phyloP scores from a whole-genome alignment of 345 rosid genomes.

The Rhodamnia argentea region DNA sequence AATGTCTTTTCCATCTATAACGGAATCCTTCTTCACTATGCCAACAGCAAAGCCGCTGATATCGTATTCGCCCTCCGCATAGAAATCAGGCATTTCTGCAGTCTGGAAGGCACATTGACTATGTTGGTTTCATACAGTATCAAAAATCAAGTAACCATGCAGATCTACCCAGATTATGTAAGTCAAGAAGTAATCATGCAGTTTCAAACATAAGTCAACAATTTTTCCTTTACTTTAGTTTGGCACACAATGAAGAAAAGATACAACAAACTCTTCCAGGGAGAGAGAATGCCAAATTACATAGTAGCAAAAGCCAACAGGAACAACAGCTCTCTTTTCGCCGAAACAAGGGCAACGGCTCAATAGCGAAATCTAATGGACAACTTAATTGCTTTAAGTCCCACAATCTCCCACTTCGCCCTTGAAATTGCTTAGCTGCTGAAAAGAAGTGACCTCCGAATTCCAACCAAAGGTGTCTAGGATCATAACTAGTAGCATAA shows the following conservation, averaged over 20 bases:
- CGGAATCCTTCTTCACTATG: slow-evolving; percentile 61
- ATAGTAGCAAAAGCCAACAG: not conserved
- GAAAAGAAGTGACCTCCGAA: not conserved
- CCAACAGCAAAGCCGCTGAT: slow-evolving; percentile 96
- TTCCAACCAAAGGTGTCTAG: not conserved
- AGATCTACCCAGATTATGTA: not conserved
- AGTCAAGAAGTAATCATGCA: not conserved
- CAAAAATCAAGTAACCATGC: not conserved
- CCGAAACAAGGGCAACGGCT: not conserved
- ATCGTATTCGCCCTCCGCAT: slow-evolving; percentile 76
- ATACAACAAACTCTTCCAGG: not conserved
- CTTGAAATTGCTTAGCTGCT: not conserved
- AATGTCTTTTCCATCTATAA: slow-evolving; percentile 79
- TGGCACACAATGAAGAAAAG: not conserved
- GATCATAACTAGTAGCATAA: not conserved
- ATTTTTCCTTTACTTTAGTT: not conserved
- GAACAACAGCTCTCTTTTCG: not conserved
- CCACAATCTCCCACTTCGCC: not conserved
- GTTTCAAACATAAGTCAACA: not conserved
- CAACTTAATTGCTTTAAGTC: not conserved
- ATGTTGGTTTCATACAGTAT: not conserved
- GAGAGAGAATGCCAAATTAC: not conserved
- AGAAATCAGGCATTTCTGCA: slow-evolving; percentile 96
- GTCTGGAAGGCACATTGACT: slow-evolving; percentile 32
- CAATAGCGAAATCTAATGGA: not conserved